Percentiles rank a stretch among this genome's conserved stretches.
These are phyloP conservation scores for Sideroxylon spinosum DNA, from an alignment of 179 eudicot genomes.

Conservation along the genomic window DNA sequence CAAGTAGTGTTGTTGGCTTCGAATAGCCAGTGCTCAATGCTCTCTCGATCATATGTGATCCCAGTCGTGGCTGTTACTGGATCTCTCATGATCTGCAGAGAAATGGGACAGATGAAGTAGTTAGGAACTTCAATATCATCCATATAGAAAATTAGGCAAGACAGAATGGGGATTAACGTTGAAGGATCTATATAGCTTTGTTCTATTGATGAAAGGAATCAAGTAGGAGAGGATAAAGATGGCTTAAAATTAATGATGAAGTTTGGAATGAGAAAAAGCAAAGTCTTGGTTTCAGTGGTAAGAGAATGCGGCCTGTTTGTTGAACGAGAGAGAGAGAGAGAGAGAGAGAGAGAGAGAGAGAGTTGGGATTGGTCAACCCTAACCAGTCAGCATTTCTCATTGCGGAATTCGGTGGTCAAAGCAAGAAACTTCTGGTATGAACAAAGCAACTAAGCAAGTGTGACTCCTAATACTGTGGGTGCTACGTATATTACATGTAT, in stretches of 20 bases:
- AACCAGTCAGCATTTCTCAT: neutral
- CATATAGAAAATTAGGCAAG: conserved; percentile 3
- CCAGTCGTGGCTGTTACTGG: conserved; percentile 61
- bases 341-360: neutral
- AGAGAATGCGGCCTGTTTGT: conserved; percentile 15
- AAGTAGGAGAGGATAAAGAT: neutral
- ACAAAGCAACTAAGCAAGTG: too few relatives aligned
- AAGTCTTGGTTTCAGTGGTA: neutral
- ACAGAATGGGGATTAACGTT: too few relatives aligned
- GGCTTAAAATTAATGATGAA: neutral
- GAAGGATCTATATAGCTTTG: too few relatives aligned
- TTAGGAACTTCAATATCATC: conserved; percentile 51
- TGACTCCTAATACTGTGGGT: too few relatives aligned
- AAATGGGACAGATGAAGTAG: conserved; percentile 71
- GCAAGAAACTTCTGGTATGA: neutral
- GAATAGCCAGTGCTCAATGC: conserved; percentile 60
- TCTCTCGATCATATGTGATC: conserved; percentile 68
- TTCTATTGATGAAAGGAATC: neutral
- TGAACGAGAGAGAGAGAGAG: neutral
- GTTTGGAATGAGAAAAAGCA: neutral
- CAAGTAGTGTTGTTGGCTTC: conserved; percentile 34
- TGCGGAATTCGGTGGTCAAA: neutral
- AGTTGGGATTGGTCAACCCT: neutral
- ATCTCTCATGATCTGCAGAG: conserved; percentile 67
- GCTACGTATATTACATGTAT: too few relatives aligned